These are phyloP conservation scores for Magnolia sinica DNA, from an alignment of 164 flowering plant genomes.

Conservation along the genomic window DNA sequence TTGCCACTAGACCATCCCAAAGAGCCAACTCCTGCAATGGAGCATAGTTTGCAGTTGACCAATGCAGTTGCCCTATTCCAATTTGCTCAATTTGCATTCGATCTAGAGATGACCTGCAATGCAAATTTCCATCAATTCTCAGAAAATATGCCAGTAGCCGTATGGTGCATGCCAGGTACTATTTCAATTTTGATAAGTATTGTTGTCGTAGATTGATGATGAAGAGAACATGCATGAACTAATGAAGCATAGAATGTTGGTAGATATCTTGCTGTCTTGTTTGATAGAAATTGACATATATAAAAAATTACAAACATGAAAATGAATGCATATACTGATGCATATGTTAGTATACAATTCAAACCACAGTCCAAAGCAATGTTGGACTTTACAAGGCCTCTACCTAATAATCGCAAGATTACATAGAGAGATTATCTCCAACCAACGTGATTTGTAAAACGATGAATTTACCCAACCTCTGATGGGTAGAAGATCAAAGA, in stretches of 20 bases:
- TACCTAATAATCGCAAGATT: no score
- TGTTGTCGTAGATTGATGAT: not conserved
- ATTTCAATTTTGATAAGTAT: not conserved
- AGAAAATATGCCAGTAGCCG: not conserved
- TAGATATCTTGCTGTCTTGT: not conserved
- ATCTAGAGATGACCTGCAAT: conserved; percentile 66
- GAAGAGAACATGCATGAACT: not conserved
- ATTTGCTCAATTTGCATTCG: conserved; percentile 77
- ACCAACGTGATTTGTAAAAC: no score
- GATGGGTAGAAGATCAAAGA: no score
- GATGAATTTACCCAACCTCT: no score
- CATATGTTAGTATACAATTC: no score
- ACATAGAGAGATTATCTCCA: no score
- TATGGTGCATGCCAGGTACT: not conserved
- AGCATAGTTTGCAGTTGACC: conserved; percentile 98
- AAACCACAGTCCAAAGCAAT: no score
- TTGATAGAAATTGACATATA: not conserved
- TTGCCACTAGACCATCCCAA: conserved; percentile 98
- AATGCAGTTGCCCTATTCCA: conserved; percentile 91
- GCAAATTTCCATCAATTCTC: not conserved
- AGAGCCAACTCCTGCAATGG: conserved; percentile 86
- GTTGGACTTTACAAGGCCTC: no score
- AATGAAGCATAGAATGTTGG: not conserved
- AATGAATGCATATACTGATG: no score
- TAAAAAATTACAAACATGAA: no score